These are phyloP conservation scores for Chionographis japonica DNA, from an alignment of 106 monocot species.

Conservation along the genomic window DNA sequence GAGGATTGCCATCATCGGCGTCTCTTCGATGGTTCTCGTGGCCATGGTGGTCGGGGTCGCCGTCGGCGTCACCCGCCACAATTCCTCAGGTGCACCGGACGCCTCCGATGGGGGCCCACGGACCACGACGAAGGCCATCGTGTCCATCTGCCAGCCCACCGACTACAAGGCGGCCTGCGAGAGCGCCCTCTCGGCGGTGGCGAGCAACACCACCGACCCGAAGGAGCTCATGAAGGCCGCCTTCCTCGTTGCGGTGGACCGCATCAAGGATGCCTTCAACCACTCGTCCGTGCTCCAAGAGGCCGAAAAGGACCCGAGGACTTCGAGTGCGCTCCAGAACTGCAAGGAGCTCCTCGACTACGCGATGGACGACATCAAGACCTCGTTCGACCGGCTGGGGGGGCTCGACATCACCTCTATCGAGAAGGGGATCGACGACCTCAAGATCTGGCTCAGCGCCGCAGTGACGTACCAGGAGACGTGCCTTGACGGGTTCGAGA, in stretches of 20 bases:
- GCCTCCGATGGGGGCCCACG: not conserved
- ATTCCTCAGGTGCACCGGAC: not conserved
- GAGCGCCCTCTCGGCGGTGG: slow-evolving; percentile 19
- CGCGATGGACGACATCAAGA: slow-evolving; percentile 32
- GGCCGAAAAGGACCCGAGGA: slow-evolving; percentile 27
- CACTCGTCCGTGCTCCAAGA: slow-evolving; percentile 25
- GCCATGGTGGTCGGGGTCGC: slow-evolving; percentile 30
- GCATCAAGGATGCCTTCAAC: slow-evolving; percentile 12
- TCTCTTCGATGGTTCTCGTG: slow-evolving; percentile 18
- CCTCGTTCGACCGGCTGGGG: slow-evolving; percentile 16
- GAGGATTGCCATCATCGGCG: slow-evolving; percentile 6
- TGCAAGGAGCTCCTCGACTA: slow-evolving; percentile 37
- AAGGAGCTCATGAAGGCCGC: slow-evolving; percentile 31
- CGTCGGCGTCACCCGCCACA: slow-evolving; percentile 9
- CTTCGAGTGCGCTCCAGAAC: slow-evolving; percentile 17
- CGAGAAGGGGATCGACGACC: slow-evolving; percentile 22
- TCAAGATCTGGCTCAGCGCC: slow-evolving; percentile 38
- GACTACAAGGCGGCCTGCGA: slow-evolving; percentile 29
- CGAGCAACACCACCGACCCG: slow-evolving; percentile 43
- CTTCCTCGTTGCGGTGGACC: slow-evolving; percentile 26
- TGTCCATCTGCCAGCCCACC: slow-evolving; percentile 44
- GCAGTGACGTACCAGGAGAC: slow-evolving; percentile 35
- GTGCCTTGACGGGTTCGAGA: slow-evolving; percentile 42
- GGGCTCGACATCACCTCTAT: slow-evolving; percentile 16
- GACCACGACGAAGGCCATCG: slow-evolving; percentile 19